These are phyloP conservation scores for Pleurotus salmoneostramineus DNA, from an alignment of 768 basidiomycete species.

Conservation along the genomic window DNA sequence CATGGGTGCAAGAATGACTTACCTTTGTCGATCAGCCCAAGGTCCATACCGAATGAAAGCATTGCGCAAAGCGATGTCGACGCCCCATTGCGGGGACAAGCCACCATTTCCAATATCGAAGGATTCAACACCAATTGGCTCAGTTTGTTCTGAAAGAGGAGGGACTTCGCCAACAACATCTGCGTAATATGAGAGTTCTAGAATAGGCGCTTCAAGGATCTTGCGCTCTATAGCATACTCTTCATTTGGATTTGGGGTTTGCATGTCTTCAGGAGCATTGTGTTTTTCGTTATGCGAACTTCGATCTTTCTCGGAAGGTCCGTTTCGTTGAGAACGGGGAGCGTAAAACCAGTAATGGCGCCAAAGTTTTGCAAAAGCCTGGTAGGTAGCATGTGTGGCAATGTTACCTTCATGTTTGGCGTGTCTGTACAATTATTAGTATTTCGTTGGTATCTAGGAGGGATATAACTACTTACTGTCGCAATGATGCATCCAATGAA, in stretches of 20 bases:
- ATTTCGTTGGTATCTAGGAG: neutral
- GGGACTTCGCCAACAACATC: slow-evolving; percentile 83
- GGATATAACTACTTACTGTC: slow-evolving; percentile 29
- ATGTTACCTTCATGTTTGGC: slow-evolving; percentile 16
- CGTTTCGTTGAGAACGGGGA: neutral
- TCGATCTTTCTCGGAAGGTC: neutral
- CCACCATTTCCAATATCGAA: slow-evolving; percentile 86
- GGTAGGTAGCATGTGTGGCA: slow-evolving; percentile 32
- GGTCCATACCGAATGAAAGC: slow-evolving; percentile 86
- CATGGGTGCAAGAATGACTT: slow-evolving; percentile 4
- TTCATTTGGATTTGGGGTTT: slow-evolving; percentile 50
- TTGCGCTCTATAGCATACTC: slow-evolving; percentile 91
- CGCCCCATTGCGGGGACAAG: slow-evolving; percentile 87
- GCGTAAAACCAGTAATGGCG: slow-evolving; percentile 42
- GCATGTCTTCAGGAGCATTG: slow-evolving; percentile 48
- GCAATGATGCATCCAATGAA: slow-evolving; percentile 51
- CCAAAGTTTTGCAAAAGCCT: slow-evolving; percentile 50
- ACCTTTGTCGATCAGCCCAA: slow-evolving; percentile 96
- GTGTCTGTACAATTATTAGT: slow-evolving; percentile 19
- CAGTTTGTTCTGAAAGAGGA: slow-evolving; percentile 20
- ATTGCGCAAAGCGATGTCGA: slow-evolving; percentile 77
- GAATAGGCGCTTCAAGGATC: slow-evolving; percentile 67
- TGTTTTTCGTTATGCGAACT: slow-evolving; percentile 15
- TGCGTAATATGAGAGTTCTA: slow-evolving; percentile 85
- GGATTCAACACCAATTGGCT: slow-evolving; percentile 32